Conservation (phyloP, 2,329 filamentous ascomycete genomes). For the Rosellinia necatrix region DNA sequence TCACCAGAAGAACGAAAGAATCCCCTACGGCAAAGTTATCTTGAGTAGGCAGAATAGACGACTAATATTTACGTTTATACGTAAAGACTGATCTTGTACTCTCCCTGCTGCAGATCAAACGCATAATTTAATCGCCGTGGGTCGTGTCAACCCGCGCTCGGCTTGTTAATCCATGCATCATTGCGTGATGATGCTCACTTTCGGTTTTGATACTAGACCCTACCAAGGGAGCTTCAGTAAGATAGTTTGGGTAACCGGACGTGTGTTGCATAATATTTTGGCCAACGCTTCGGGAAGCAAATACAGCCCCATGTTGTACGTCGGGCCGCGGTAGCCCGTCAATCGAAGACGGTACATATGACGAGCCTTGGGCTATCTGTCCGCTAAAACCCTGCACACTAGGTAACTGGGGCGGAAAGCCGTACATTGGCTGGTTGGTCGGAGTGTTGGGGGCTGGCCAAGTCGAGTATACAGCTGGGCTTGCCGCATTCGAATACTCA, state of each 20-base stretch:
- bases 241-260: slow-evolving; percentile 26
- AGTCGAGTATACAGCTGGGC: slow-evolving; percentile 47
- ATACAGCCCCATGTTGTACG: slow-evolving; percentile 34
- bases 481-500: slow-evolving; percentile 51
- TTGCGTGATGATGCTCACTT: background rate
- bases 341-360: slow-evolving; percentile 28
- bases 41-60: no score
- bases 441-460: slow-evolving; percentile 53
- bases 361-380: slow-evolving; percentile 25
- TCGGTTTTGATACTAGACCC: slow-evolving; percentile 25
- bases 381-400: slow-evolving; percentile 38
- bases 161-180: background rate
- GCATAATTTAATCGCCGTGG: background rate
- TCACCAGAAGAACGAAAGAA: no score
- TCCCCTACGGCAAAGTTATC: no score
- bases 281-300: slow-evolving; percentile 32
- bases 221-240: slow-evolving; percentile 24
- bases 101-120: background rate
- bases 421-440: slow-evolving; percentile 50
- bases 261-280: slow-evolving; percentile 24
- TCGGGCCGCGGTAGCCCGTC: slow-evolving; percentile 41
- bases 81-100: no score
- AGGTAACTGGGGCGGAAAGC: slow-evolving; percentile 49
- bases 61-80: no score
- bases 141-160: no score